Base-by-base conservation (phyloP, 1,139 yeast genomes). In the Wickerhamiella pararugosa region DNA sequence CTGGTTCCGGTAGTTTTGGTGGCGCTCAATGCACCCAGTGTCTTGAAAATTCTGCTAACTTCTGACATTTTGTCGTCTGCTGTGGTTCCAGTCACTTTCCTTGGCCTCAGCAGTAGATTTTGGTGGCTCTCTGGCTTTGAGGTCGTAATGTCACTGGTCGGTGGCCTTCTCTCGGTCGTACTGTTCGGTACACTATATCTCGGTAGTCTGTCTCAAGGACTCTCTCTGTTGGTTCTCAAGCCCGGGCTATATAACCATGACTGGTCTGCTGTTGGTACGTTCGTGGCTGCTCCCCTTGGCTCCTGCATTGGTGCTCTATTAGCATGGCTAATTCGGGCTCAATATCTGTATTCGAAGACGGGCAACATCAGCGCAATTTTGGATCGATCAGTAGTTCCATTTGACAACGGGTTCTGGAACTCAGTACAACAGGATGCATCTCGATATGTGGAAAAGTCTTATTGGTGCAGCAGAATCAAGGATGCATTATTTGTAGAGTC, bases 221-320 rank as follows among this genome's bases (percentile, higher is more conserved):
- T 80, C 9, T 70, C 70, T 48, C 66, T 86, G 40, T 58, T 80
- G 45, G 68, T 86, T 46, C 63, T 80, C 39, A 74, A 82, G 73
- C 74, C 83, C 50, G 96, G 96, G 40, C 64, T 87, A 34, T 87
- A 87, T 57, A 66, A 70, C 47, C 73, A 71, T 43, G 96, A 87
- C 58, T 87, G 96, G 96, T 83, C 93, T 53, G 76, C 94, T 0
- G 86, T 86, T 62, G 96, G 94, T 27, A 95, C 95, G 1, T 86
- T 86, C 62, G 92, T 81, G 5, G 81, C 78, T 50, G 92, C 96
- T 2, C 95, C 96, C 4, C 69, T 78, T 39, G 93, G 92, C 25
- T 86, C 93, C 15, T 53, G 84, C 2, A 47, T 79, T 2, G 65
- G 78, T 47, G 77, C 84, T 1, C 60, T 71, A 10, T 53, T 66